phyloP scores from a whole-genome alignment of 2,329 filamentous ascomycete species.

The Colletotrichum filicis region DNA sequence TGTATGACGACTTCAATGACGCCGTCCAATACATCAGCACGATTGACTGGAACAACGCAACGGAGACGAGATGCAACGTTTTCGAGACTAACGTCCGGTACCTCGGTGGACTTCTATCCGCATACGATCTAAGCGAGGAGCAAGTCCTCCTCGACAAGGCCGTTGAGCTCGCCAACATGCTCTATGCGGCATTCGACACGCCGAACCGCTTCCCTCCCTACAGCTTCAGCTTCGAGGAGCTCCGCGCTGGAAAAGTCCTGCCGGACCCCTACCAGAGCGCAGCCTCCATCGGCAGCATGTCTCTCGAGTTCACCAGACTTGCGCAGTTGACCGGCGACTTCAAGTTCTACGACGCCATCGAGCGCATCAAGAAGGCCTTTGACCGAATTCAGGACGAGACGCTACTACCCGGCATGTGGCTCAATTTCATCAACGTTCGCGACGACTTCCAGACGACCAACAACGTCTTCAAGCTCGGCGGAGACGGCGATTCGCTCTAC shows the following conservation, averaged over 20 bases:
- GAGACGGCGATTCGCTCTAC: slow-evolving; percentile 53
- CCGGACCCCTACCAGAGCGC: slow-evolving; percentile 48
- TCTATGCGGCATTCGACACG: slow-evolving; percentile 76
- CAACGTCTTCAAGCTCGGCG: slow-evolving; percentile 50
- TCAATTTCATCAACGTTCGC: slow-evolving; percentile 69
- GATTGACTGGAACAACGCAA: slow-evolving; percentile 65
- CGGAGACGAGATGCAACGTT: slow-evolving; percentile 62
- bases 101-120: slow-evolving; percentile 75
- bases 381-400: slow-evolving; percentile 74
- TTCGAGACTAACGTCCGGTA: slow-evolving; percentile 81
- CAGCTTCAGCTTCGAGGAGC: slow-evolving; percentile 31
- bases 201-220: slow-evolving; percentile 71
- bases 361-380: slow-evolving; percentile 75
- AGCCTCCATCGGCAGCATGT: slow-evolving; percentile 70
- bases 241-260: slow-evolving; percentile 26
- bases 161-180: slow-evolving; percentile 69
- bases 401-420: slow-evolving; percentile 78
- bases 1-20: slow-evolving; percentile 60
- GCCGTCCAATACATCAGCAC: slow-evolving; percentile 54
- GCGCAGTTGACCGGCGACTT: slow-evolving; percentile 78
- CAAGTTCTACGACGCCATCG: slow-evolving; percentile 80
- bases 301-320: slow-evolving; percentile 78
- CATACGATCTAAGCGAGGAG: slow-evolving; percentile 73
- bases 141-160: slow-evolving; percentile 70
- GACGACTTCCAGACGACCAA: slow-evolving; percentile 52